Conservation (phyloP, 768 basidiomycete species). For the Tricholomella constricta region DNA sequence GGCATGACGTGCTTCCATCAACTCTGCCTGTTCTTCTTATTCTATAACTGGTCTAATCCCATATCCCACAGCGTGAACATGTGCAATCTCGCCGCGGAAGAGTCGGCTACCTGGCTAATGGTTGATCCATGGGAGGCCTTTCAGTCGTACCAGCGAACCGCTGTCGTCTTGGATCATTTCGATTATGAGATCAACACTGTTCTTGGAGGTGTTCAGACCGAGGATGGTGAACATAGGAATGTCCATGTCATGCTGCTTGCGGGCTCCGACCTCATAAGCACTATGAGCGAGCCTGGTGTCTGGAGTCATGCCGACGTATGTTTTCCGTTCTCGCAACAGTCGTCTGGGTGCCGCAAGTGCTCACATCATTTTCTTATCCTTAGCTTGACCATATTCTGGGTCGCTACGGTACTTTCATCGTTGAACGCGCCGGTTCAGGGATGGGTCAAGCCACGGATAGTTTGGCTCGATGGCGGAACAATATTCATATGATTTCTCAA, state of each 20-base stretch:
- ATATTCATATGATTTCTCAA: slow-evolving; percentile 90
- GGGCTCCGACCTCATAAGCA: slow-evolving; percentile 96
- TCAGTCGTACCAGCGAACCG: slow-evolving; percentile 93
- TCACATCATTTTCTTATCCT: slow-evolving; percentile 10
- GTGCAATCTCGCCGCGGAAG: slow-evolving; percentile 87
- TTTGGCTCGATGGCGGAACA: slow-evolving; percentile 75
- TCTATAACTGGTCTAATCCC: slow-evolving; percentile 8
- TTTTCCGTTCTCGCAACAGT: slow-evolving; percentile 20
- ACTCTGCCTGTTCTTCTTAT: slow-evolving; percentile 20
- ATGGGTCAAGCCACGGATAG: slow-evolving; percentile 81
- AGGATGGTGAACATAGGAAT: slow-evolving; percentile 72
- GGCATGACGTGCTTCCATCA: slow-evolving; percentile 21
- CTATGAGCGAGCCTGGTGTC: slow-evolving; percentile 98
- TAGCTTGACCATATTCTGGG: slow-evolving; percentile 97
- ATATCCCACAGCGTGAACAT: slow-evolving; percentile 65
- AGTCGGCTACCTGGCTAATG: slow-evolving; percentile 94
- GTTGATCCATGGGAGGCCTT: slow-evolving; percentile 98
- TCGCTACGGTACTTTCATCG: slow-evolving; percentile 90
- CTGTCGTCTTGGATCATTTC: slow-evolving; percentile 96
- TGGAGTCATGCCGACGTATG: slow-evolving; percentile 94
- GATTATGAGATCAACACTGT: slow-evolving; percentile 91
- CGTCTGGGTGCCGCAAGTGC: slow-evolving; percentile 10
- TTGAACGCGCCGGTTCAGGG: slow-evolving; percentile 93
- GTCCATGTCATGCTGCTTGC: slow-evolving; percentile 93
- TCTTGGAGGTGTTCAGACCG: slow-evolving; percentile 74